Conservation (phyloP, 257 asterid species). For the Ajuga chamaepitys region DNA sequence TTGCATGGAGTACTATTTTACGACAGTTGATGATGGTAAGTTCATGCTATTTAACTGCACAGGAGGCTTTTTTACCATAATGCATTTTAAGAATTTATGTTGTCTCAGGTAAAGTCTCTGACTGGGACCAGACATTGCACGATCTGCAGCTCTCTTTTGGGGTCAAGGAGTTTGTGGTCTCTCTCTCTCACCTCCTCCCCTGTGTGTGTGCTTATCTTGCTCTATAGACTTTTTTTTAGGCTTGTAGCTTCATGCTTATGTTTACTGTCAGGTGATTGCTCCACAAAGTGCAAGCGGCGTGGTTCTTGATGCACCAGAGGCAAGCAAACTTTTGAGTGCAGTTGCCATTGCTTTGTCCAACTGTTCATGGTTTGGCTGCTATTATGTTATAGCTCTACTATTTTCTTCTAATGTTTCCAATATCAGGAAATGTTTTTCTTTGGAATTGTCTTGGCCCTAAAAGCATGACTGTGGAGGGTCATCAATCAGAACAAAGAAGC, state of each 20-base stretch:
- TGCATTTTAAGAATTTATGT: slow-evolving; percentile 14
- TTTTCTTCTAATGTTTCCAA: slow-evolving; percentile 7
- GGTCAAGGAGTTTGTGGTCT: slow-evolving; percentile 86
- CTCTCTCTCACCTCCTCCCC: slow-evolving; percentile 30
- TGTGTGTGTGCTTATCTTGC: not conserved
- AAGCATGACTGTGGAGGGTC: not conserved
- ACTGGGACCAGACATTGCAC: slow-evolving; percentile 65
- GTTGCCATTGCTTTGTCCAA: slow-evolving; percentile 89
- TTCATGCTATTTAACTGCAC: slow-evolving; percentile 15
- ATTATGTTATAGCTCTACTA: slow-evolving; percentile 10
- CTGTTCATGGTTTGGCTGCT: slow-evolving; percentile 68
- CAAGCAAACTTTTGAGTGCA: slow-evolving; percentile 92
- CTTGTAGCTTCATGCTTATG: not conserved
- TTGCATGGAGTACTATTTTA: slow-evolving; percentile 75
- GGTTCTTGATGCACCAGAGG: slow-evolving; percentile 91
- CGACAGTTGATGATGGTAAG: slow-evolving; percentile 40
- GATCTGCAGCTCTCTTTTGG: slow-evolving; percentile 84
- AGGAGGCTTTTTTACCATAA: not conserved
- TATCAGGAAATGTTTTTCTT: not conserved
- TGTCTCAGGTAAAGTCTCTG: slow-evolving; percentile 47
- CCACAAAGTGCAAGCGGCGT: slow-evolving; percentile 92
- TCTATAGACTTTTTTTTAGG: not conserved
- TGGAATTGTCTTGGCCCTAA: not conserved
- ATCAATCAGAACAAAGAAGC: not conserved
- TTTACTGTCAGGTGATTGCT: slow-evolving; percentile 67